Conservation (phyloP, 352 stramenopile genomes). For the Globisporangium polare region DNA sequence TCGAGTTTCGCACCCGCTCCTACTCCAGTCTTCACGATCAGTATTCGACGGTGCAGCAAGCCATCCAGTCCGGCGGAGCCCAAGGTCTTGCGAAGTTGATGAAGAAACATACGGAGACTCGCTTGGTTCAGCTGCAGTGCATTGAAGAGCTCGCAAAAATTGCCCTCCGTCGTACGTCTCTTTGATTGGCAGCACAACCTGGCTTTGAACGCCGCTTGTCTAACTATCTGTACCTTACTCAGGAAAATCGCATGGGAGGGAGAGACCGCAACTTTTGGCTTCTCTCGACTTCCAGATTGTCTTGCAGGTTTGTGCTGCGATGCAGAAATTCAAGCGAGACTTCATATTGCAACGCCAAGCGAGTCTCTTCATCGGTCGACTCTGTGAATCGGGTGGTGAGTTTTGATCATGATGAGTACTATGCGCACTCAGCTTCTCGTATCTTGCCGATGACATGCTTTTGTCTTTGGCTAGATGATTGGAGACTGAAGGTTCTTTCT, state of each 20-base stretch:
- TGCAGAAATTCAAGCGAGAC: constrained; percentile 50
- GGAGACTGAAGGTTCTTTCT: constrained; percentile 25
- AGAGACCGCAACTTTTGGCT: constrained; percentile 15
- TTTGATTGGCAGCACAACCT: neutral
- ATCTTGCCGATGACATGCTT: neutral
- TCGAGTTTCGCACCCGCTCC: constrained; percentile 37
- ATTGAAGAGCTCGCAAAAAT: constrained; percentile 40
- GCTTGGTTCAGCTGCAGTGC: constrained; percentile 35
- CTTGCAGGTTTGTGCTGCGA: constrained; percentile 28
- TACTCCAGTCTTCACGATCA: constrained; percentile 26
- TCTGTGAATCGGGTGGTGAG: constrained; percentile 28
- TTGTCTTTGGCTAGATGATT: constrained; percentile 20
- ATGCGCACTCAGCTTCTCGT: neutral
- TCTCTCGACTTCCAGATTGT: constrained; percentile 23
- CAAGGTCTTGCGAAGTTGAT: constrained; percentile 37
- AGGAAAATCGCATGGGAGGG: neutral
- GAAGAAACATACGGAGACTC: constrained; percentile 28
- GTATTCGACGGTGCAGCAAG: constrained; percentile 27
- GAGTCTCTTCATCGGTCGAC: constrained; percentile 41
- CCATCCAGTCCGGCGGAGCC: constrained; percentile 15
- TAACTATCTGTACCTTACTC: neutral
- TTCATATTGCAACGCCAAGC: constrained; percentile 30
- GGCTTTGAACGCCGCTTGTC: neutral
- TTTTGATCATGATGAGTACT: neutral
- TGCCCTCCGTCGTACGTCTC: constrained; percentile 27